Conservation (phyloP, 2,329 filamentous ascomycete genomes). For the Botrytis pseudocinerea region DNA sequence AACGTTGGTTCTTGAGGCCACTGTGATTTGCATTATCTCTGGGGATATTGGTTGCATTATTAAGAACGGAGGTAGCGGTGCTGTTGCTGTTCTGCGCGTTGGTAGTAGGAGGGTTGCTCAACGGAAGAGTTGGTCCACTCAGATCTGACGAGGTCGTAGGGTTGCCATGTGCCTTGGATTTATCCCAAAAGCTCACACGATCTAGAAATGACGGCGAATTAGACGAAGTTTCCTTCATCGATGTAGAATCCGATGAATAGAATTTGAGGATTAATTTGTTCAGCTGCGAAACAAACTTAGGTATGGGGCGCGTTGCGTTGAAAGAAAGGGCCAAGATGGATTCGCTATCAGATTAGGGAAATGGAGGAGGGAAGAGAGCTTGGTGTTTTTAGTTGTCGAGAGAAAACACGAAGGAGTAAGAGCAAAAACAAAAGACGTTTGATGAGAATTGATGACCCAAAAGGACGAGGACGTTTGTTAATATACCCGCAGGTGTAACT, state of each 20-base stretch:
- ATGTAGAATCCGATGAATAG: conserved; percentile 39
- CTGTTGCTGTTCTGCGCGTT: conserved; percentile 31
- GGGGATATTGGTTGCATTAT: conserved; percentile 34
- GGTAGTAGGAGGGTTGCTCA: conserved; percentile 41
- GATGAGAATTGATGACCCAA: not conserved
- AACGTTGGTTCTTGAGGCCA: conserved; percentile 36
- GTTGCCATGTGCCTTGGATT: conserved; percentile 55
- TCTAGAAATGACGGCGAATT: conserved; percentile 53
- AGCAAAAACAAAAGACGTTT: not conserved
- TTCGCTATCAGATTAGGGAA: not conserved
- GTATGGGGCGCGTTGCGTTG: not conserved
- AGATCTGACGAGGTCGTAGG: conserved; percentile 44
- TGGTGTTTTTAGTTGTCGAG: no score
- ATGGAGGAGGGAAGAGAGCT: not conserved
- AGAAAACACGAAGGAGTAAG: not conserved
- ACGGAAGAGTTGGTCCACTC: conserved; percentile 42
- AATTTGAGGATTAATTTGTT: not conserved
- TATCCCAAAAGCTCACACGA: conserved; percentile 57
- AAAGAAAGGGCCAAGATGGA: not conserved
- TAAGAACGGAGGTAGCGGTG: conserved; percentile 27
- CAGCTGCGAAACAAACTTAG: not conserved
- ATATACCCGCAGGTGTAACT: conserved; percentile 11
- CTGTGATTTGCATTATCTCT: conserved; percentile 29
- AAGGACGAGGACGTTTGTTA: not conserved
- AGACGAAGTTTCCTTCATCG: conserved; percentile 63